Base-by-base conservation (phyloP, 164 flowering plant genomes). In the Vitis riparia region DNA sequence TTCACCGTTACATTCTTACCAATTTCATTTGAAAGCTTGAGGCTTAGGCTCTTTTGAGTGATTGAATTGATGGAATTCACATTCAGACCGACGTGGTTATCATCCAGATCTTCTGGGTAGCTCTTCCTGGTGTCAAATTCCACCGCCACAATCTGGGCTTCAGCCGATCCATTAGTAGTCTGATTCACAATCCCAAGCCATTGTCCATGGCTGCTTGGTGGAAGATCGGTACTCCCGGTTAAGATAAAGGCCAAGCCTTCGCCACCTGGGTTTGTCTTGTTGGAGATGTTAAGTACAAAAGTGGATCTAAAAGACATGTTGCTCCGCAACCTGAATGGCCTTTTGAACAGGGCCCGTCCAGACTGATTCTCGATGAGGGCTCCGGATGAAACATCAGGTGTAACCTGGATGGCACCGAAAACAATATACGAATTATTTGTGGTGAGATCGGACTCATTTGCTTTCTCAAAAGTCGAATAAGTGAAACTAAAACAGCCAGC, bases 71-170 rank as follows among this genome's bases (percentile, higher is more conserved):
- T 58, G 55, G 82, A 73, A 49, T 85, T 81, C 0, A 89, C 62
- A 37, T 87, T 70, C 50, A 89, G 19, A 1, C 89, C 93, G 17
- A 85, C 82, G 68, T 89, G 93, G 68, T 89, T 83, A 27, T 63
- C 73, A 8, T 89, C 90, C 0, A 73, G 0, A 61, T 89, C 90
- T 37, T 79, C 71, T 0, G 66, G 11, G 56, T 50, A 80, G 77
- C 87, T 88, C 71, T 83, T 84, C 66, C 65, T 81, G 0, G 90
- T 87, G 77, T 89, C 94, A 32, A 89, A 85, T 37, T 89, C 94
- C 0, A 89, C 64, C 0, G 89, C 89, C 3, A 89, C 82, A 2
- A 82, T 79, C 8, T 59, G 11, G 14, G 71, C 69, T 2, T 2
- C 2, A 3, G 68, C 2, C 2, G 79, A 17, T 1, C 84, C 86